These are phyloP conservation scores for Gnaphalium uliginosum DNA, from an alignment of 129 eudicot species.

Conservation along the genomic window DNA sequence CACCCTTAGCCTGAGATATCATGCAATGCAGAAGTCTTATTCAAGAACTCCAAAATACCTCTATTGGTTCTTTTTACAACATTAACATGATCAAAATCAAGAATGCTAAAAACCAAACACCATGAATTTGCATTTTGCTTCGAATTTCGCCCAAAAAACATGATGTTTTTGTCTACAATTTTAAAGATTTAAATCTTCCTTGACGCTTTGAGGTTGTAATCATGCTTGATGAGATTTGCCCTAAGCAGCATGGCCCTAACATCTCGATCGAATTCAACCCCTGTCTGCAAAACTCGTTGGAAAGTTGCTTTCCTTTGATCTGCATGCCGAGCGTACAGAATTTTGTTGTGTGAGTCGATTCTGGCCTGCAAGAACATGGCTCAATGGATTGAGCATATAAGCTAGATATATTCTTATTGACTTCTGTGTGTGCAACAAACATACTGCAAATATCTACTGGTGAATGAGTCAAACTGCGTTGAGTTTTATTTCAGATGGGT, in stretches of 20 bases:
- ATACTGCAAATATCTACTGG: neutral
- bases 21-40: slow-evolving; percentile 25
- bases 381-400: neutral
- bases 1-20: slow-evolving; percentile 30
- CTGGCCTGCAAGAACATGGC: slow-evolving; percentile 67
- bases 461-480: neutral
- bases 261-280: slow-evolving; percentile 81
- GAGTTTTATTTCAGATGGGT: neutral
- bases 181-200: slow-evolving; percentile 47
- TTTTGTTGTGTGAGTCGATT: slow-evolving; percentile 93
- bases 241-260: slow-evolving; percentile 88
- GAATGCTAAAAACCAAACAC: slow-evolving; percentile 26
- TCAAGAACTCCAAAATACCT: slow-evolving; percentile 27
- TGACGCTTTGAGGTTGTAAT: slow-evolving; percentile 45
- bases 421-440: too few relatives aligned
- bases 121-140: slow-evolving; percentile 16
- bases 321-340: slow-evolving; percentile 93
- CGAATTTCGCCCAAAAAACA: slow-evolving; percentile 2
- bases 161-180: neutral
- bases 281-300: slow-evolving; percentile 88
- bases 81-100: slow-evolving; percentile 28
- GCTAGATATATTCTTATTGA: neutral
- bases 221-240: slow-evolving; percentile 86
- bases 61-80: slow-evolving; percentile 25
- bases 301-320: slow-evolving; percentile 98